Conservation (phyloP, 202 grass and related monocot genomes). For the Schoenoplectus tabernaemontani region DNA sequence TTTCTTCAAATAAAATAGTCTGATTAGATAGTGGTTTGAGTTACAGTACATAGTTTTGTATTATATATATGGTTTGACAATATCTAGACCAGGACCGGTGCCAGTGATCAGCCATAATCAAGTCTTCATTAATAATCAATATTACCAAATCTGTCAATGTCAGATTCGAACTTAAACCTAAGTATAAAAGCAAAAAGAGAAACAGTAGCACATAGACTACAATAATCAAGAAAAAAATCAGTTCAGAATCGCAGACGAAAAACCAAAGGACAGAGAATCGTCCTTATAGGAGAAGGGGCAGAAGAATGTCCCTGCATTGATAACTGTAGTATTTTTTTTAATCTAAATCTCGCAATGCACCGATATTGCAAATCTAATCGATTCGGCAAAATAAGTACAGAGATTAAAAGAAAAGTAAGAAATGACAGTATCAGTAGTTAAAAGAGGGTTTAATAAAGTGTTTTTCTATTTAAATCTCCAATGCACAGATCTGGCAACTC, state of each 20-base stretch:
- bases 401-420: neutral
- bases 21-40: neutral
- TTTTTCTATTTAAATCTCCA: neutral
- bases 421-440: neutral
- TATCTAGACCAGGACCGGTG: no score
- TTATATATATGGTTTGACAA: no score
- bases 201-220: no score
- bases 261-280: no score
- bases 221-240: neutral
- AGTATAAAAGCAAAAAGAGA: neutral
- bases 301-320: neutral
- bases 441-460: neutral
- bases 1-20: neutral
- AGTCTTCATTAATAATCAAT: neutral
- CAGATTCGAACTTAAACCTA: neutral
- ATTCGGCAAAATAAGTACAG: neutral
- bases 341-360: neutral
- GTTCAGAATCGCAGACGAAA: neutral
- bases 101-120: neutral
- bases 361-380: neutral
- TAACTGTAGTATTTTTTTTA: neutral
- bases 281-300: no score
- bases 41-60: neutral
- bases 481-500: neutral
- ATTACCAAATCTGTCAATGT: neutral